A percentile compares a stretch with the other conserved stretches of the same genome.
These are phyloP conservation scores for Themeda triandra DNA, from an alignment of 176 grass and related monocot species.

Conservation along the genomic window DNA sequence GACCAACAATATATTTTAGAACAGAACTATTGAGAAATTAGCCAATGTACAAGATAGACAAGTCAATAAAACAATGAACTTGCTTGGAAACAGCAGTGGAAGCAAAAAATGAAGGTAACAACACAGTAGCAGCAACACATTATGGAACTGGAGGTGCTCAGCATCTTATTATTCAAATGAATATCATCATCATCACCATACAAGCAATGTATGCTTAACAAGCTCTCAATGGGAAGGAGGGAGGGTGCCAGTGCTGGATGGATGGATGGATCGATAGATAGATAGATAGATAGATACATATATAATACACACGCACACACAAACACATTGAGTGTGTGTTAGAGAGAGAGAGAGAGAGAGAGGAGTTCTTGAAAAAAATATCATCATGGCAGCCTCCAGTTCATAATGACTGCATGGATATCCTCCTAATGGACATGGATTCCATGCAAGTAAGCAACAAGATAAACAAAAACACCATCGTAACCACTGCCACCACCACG, in stretches of 20 bases:
- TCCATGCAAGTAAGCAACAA: neutral
- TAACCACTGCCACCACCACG: too few relatives aligned
- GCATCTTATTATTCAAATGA: neutral
- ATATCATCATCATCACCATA: neutral
- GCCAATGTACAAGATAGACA: neutral
- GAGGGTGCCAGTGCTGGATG: neutral
- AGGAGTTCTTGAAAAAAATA: neutral
- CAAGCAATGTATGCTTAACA: neutral
- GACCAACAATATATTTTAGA: neutral
- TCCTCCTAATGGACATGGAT: neutral
- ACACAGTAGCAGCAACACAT: neutral
- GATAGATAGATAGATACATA: too few relatives aligned
- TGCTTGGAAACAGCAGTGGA: neutral
- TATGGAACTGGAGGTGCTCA: neutral
- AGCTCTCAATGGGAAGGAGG: neutral
- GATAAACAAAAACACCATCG: too few relatives aligned
- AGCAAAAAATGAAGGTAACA: neutral
- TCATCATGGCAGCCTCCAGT: conserved; percentile 23
- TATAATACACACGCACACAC: neutral
- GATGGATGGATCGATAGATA: neutral
- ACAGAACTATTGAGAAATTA: neutral
- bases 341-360: neutral
- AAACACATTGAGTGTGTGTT: neutral
- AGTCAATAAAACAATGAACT: neutral
- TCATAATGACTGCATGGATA: neutral